Evolutionary conservation across 2,329 filamentous ascomycete species (phyloP), one percentile per base, ranked within the genome.

Genomic region (Raffaelea albimanens): DNA sequence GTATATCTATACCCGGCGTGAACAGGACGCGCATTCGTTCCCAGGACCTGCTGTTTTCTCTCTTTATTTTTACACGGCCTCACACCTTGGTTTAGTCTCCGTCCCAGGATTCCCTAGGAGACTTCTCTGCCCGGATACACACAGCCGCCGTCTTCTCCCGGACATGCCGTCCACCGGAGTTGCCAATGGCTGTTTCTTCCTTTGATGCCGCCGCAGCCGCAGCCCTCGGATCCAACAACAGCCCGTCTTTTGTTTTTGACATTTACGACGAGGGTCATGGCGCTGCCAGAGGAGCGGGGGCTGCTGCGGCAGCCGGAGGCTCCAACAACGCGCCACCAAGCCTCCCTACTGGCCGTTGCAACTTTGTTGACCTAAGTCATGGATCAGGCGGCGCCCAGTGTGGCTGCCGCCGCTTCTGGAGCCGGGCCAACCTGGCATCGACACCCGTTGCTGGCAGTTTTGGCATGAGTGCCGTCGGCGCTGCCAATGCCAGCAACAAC

Each of bases 371-470:
- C 56, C 57, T 78, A 48, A 69, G 64, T 4, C 68, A 70, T 50
- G 71, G 76, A 49, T 66, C 74, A 52, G 69, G 68, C 57, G 74
- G 72, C 49, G 66, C 70, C 29, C 70, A 69, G 50, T 81, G 77
- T 52, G 77, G 77, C 58, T 81, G 77, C 55, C 76, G 76, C 54
- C 75, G 76, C 45, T 81, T 80, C 62, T 81, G 76, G 75, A 70
- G 69, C 56, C 70, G 50, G 70, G 51, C 63, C 62, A 47, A 59
- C 46, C 53, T 58, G 41, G 62, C 49, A 21, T 31, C 50, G 7
- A 19, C 36, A 8, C 39, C 44, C 8, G n/a, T n/a, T n/a, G n/a
- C n/a, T n/a, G n/a, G n/a, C n/a, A n/a, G n/a, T n/a, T n/a, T n/a
- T n/a, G n/a, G n/a, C n/a, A n/a, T n/a, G n/a, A n/a, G n/a, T n/a